Conservation (phyloP, 768 basidiomycete species). For the Tulasnella sp. region DNA sequence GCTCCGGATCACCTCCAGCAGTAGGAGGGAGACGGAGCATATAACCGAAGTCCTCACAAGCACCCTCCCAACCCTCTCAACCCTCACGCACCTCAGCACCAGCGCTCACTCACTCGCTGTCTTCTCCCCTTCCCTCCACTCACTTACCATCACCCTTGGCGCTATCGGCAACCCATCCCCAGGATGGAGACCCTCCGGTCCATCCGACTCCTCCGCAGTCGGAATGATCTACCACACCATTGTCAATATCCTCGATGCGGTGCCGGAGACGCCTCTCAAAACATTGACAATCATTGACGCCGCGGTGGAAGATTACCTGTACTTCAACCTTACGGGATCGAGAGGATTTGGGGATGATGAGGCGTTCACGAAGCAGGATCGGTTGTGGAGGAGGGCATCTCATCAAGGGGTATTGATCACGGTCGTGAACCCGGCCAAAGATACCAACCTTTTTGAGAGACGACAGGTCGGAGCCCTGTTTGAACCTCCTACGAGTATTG, state of each 20-base stretch:
- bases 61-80: neutral
- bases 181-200: neutral
- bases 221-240: slow-evolving; percentile 15
- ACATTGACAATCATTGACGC: slow-evolving; percentile 4
- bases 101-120: neutral
- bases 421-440: neutral
- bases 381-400: slow-evolving; percentile 8
- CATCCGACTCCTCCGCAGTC: neutral
- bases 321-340: slow-evolving; percentile 9
- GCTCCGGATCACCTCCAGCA: neutral
- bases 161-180: neutral
- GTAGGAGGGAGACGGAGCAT: neutral
- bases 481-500: no score
- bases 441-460: no score
- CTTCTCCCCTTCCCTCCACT: neutral
- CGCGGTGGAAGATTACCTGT: slow-evolving; percentile 6
- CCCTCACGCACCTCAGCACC: neutral
- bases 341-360: neutral
- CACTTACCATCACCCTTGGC: neutral
- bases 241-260: neutral
- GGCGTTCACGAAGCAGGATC: slow-evolving; percentile 3
- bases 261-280: slow-evolving; percentile 6
- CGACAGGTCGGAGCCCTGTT: no score
- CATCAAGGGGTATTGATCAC: slow-evolving; percentile 7
- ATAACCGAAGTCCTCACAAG: neutral